Evolutionary conservation across 129 eudicot genomes (phyloP).

Genomic region (Flaveria robusta): DNA sequence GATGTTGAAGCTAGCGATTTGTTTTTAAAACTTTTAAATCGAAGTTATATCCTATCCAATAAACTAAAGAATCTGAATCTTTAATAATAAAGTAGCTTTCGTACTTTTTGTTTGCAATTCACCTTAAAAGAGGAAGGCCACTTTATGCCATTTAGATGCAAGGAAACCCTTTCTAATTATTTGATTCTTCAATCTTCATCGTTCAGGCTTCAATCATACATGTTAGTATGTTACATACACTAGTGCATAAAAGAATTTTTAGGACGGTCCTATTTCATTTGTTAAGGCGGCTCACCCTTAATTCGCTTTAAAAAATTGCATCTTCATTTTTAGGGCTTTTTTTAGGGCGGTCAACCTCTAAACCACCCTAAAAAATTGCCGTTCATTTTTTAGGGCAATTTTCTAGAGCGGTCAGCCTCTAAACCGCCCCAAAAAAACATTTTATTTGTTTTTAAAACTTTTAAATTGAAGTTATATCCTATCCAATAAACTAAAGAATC

Average conservation of each 20-base stretch:
- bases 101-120: conserved; percentile 19
- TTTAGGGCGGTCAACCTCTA: too few species aligned
- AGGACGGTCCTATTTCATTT: too few species aligned
- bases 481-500: conserved; percentile 41
- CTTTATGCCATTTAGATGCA: conserved; percentile 33
- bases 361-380: too few species aligned
- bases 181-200: conserved; percentile 1
- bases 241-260: too few species aligned
- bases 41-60: conserved; percentile 39
- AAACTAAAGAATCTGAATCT: conserved; percentile 40
- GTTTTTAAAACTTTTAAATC: conserved; percentile 14
- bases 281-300: too few species aligned
- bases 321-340: too few species aligned
- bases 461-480: conserved; percentile 32
- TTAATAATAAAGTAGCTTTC: conserved; percentile 32
- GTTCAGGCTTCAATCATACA: too few species aligned
- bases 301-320: too few species aligned
- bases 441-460: conserved; percentile 15
- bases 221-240: too few species aligned
- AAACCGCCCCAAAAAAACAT: too few species aligned
- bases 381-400: too few species aligned
- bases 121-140: conserved; percentile 35
- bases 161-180: conserved; percentile 16
- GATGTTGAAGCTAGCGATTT: conserved; percentile 27
- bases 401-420: too few species aligned